Evolutionary conservation across 2,329 filamentous ascomycete species (phyloP).

Genomic region (Ophiostoma quercus): DNA sequence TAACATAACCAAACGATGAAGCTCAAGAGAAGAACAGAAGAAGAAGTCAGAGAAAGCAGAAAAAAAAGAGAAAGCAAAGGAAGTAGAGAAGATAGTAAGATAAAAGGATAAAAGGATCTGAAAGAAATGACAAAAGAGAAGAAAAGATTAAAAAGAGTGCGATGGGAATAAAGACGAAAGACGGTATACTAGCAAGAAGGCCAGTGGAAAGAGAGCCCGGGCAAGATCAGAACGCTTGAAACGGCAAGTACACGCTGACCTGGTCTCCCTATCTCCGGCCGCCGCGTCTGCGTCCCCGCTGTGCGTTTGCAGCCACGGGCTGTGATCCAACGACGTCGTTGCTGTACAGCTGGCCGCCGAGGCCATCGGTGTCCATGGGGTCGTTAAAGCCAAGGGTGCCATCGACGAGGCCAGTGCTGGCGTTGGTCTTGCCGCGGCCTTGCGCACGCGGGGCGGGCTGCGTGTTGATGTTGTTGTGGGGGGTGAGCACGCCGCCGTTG

Average conservation of each 20-base stretch:
- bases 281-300: conserved; percentile 21
- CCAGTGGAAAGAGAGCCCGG: neutral
- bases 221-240: neutral
- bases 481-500: conserved; percentile 33
- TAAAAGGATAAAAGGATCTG: too few relatives aligned
- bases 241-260: neutral
- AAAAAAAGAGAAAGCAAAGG: neutral
- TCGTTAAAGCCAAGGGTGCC: conserved; percentile 52
- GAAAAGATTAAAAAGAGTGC: neutral
- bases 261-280: conserved; percentile 15
- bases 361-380: conserved; percentile 39
- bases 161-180: neutral
- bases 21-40: neutral
- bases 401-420: conserved; percentile 44
- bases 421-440: conserved; percentile 28
- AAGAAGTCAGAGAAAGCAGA: neutral
- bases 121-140: neutral
- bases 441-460: neutral
- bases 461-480: conserved; percentile 30
- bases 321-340: conserved; percentile 35
- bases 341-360: conserved; percentile 45
- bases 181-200: neutral
- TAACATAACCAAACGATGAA: neutral
- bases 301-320: conserved; percentile 1
- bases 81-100: conserved; percentile 9